Evolutionary conservation across 208 protist genomes (phyloP), one percentile per base, ranked within the genome.

Genomic region (Leishmania mexicana): DNA sequence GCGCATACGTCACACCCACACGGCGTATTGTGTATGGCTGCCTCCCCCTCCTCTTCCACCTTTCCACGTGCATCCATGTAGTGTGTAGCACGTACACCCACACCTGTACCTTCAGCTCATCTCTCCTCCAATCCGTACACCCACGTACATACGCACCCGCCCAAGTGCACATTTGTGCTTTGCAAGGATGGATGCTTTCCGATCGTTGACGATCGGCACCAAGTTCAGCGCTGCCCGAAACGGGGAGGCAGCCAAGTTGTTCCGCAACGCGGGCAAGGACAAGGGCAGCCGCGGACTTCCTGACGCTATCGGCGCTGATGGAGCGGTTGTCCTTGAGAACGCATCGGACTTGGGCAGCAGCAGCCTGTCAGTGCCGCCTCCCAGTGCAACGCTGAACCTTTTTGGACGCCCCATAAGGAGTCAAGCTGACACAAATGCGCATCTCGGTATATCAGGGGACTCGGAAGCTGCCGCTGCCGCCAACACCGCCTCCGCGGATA

Each of bases 161-260:
- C 19, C 21, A 51, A 40, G 73, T 45, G 21, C 31, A 7, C 51
- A 47, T 35, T 74, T 28, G 70, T 51, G 45, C 67, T 13, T 24
- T 13, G 35, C 6, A 13, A 65, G 3, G 54, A 95, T 95, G 94
- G 89, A 93, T 64, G 83, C 87, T 5, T 97, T 97, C 78, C 86
- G 83, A 71, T 78, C 88, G 10, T 68, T 97, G 21, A 89, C 91
- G 35, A 84, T 93, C 35, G 94, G 92, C 24, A 76, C 90, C 60
- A 88, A 82, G 76, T 97, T 97, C 73, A 78, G 92, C 40, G 72
- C 83, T 31, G 71, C 84, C 21, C 88, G 85, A 60, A 90, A 97
- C 85, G 80, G 83, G 31, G 78, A 86, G 58, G 87, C 85, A 40
- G 91, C 92, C 53, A 92, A 95, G 80, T 83, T 93, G 40, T 97